Percentiles rank a stretch among this genome's conserved stretches.
phyloP scores from a whole-genome alignment of 2,329 filamentous ascomycete species.

The Dactylellina cionopaga region DNA sequence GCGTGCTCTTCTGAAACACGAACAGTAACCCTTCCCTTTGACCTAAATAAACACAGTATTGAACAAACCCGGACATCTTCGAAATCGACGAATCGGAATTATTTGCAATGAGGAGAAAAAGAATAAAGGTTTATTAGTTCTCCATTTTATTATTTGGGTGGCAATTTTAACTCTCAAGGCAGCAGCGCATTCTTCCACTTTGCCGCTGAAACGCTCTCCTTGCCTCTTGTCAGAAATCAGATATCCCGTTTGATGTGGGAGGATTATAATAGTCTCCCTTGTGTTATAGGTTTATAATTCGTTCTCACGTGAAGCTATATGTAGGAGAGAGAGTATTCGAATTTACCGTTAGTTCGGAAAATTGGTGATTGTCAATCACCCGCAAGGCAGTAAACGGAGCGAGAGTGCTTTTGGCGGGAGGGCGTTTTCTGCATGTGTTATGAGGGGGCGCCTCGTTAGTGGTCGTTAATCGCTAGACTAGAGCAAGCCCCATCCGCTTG shows the following conservation, averaged over 20 bases:
- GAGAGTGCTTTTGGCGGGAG: constrained; percentile 29
- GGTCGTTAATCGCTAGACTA: constrained; percentile 42
- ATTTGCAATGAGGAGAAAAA: constrained; percentile 7
- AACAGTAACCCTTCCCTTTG: constrained; percentile 1
- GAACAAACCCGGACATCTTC: too few species aligned
- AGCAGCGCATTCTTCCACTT: constrained; percentile 48
- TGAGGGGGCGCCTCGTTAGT: neutral
- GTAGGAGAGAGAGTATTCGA: constrained; percentile 31
- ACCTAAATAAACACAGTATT: constrained; percentile 1
- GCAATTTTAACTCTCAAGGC: constrained; percentile 51
- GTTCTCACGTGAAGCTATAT: constrained; percentile 39
- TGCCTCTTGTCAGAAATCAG: constrained; percentile 34
- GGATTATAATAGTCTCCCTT: constrained; percentile 27
- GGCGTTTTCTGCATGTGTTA: constrained; percentile 23
- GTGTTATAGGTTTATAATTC: neutral
- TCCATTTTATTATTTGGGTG: neutral
- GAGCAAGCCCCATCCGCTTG: constrained; percentile 51
- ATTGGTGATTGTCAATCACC: constrained; percentile 51
- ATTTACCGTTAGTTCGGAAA: constrained; percentile 48
- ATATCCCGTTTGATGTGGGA: constrained; percentile 1
- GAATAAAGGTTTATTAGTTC: constrained; percentile 3
- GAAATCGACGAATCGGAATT: constrained; percentile 31
- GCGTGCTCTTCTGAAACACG: constrained; percentile 16
- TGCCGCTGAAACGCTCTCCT: constrained; percentile 46
- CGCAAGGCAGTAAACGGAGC: constrained; percentile 49